Evolutionary conservation across 2,329 filamentous ascomycete species (phyloP).

Genomic region (Fragosphaeria purpurea): DNA sequence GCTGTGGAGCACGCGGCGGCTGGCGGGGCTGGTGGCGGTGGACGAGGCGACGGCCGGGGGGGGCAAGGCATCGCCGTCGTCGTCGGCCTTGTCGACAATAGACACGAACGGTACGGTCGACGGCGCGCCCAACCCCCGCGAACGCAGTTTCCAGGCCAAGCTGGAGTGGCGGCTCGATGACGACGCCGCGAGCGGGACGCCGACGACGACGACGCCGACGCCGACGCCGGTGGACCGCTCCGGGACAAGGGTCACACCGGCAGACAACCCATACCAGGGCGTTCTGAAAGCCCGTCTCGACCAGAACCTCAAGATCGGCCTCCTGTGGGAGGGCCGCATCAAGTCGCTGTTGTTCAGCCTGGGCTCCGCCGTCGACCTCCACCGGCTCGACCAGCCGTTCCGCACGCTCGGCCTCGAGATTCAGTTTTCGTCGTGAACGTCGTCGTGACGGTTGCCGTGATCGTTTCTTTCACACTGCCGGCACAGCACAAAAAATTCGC

Average conservation of each 20-base stretch:
- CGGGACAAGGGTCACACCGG: slow-evolving; percentile 19
- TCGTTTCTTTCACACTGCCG: too few relatives aligned
- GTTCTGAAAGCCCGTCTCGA: slow-evolving; percentile 86
- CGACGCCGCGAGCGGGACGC: too few relatives aligned
- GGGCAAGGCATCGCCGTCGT: background rate
- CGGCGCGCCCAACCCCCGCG: slow-evolving; percentile 16
- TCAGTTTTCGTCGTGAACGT: slow-evolving; percentile 65
- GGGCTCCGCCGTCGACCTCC: slow-evolving; percentile 75
- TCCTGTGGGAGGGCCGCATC: slow-evolving; percentile 86
- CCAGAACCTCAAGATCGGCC: slow-evolving; percentile 73
- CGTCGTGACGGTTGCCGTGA: too few relatives aligned
- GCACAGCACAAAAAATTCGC: background rate
- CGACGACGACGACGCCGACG: background rate
- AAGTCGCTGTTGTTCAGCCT: slow-evolving; percentile 90
- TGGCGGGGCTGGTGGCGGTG: slow-evolving; percentile 27
- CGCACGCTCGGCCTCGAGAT: slow-evolving; percentile 68
- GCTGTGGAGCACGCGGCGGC: slow-evolving; percentile 64
- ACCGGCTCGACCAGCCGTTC: slow-evolving; percentile 65
- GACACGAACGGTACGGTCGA: too few relatives aligned
- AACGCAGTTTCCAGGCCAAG: slow-evolving; percentile 38
- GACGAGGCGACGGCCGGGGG: slow-evolving; percentile 15
- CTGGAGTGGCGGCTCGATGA: slow-evolving; percentile 38
- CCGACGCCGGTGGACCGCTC: background rate
- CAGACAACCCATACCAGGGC: slow-evolving; percentile 56
- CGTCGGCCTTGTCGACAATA: background rate